Base-by-base conservation (phyloP, 768 basidiomycete species). In the Multifurca ochricompacta region DNA sequence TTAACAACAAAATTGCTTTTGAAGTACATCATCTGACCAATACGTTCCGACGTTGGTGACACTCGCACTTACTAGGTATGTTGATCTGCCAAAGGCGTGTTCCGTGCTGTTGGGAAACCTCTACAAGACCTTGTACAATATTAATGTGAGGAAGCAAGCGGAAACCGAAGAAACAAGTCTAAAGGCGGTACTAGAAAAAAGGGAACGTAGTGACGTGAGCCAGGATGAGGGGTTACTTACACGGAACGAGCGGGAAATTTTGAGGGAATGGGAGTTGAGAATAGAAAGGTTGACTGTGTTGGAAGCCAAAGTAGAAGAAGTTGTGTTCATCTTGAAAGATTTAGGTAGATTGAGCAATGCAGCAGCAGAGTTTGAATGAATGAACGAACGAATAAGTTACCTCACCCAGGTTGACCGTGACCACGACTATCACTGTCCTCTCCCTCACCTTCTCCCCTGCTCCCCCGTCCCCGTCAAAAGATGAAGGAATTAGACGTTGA, bases 91-190 rank as follows among this genome's bases (percentile, higher is more conserved):
- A 32, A 88, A 91, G 65, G 87, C 89, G 9, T 91, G 88, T 64
- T 81, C 85, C 19, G 75, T 83, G 10, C 75, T 96, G 19, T 72
- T 95, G 14, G 79, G 79, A 28, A 80, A 80, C 60, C 72, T 94
- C 32, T 94, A 94, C 76, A 95, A 97, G 70, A 91, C 88, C 0
- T 66, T 98, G 50, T 91, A 80, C 66, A 98, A 99, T 67, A 82
- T 96, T 58, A 74, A 81, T 27, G 74, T 77, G 62, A 80, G 92
- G 44, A 77, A 84, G 57, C 77, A 80, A 57, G 78, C 82, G 4
- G 94, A 98, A 66, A 70, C 80, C 55, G 85, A 86, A 54, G 79
- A 80, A 45, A 71, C 79, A 2, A 73, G 74, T 36, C 74, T 89
- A 42, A 80, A 77, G 53, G 82, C 83, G 1, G 81, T 94, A n/a